These are phyloP conservation scores for Mycoemilia scoparia DNA, from an alignment of 192 early-diverging fungal species.

Conservation along the genomic window DNA sequence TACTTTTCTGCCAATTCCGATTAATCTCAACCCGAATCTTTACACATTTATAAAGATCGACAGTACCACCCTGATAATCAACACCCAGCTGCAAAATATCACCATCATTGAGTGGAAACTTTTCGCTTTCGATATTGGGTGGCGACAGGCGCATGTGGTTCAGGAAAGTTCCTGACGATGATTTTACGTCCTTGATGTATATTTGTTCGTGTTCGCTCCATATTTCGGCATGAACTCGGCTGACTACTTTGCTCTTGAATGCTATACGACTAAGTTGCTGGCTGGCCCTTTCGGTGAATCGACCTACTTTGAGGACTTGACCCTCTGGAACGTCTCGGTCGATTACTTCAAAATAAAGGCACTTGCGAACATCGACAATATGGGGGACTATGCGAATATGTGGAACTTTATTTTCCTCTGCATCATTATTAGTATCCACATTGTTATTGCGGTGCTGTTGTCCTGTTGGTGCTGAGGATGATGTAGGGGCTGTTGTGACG, in stretches of 20 bases:
- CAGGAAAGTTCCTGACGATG: conserved; percentile 93
- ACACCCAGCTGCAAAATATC: conserved; percentile 93
- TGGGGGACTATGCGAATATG: conserved; percentile 37
- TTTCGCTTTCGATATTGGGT: conserved; percentile 63
- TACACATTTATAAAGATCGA: conserved; percentile 89
- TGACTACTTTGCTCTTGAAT: conserved; percentile 88
- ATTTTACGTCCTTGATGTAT: conserved; percentile 84
- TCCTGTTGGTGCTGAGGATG: too few species aligned
- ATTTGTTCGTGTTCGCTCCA: conserved; percentile 77
- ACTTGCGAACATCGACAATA: conserved; percentile 30
- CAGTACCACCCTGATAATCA: conserved; percentile 82
- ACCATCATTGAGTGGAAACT: conserved; percentile 66
- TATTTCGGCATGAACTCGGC: conserved; percentile 81
- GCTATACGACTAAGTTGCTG: conserved; percentile 47
- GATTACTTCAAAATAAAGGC: conserved; percentile 41
- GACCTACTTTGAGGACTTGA: conserved; percentile 47
- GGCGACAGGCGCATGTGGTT: conserved; percentile 90
- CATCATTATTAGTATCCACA: too few species aligned
- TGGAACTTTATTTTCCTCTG: too few species aligned
- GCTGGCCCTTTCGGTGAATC: conserved; percentile 49
- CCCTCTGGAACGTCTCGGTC: conserved; percentile 41
- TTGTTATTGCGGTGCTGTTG: too few species aligned
- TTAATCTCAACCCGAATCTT: conserved; percentile 69
- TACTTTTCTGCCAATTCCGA: conserved; percentile 42
- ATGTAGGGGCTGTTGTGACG: too few species aligned